phyloP scores from a whole-genome alignment of 176 grass and related monocot genomes.

The Zea mays region DNA sequence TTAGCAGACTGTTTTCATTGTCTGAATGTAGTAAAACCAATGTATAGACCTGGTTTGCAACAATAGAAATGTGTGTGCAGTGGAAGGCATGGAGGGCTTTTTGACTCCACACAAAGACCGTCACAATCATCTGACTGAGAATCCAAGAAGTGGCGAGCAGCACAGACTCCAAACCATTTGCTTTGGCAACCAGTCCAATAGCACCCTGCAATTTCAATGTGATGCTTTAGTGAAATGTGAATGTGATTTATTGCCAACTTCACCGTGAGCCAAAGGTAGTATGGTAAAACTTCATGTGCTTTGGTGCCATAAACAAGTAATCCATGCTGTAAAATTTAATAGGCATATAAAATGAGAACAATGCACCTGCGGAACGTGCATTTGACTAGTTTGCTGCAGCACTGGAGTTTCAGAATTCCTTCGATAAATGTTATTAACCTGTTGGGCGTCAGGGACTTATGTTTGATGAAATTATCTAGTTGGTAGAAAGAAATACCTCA shows the following conservation, averaged over 20 bases:
- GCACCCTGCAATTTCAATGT: constrained; percentile 57
- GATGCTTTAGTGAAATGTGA: neutral
- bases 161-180: constrained; percentile 71
- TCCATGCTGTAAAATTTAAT: neutral
- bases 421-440: neutral
- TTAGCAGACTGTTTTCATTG: neutral
- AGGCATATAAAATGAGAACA: neutral
- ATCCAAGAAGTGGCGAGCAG: constrained; percentile 48
- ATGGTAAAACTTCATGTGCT: neutral
- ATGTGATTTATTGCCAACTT: neutral
- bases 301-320: neutral
- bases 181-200: constrained; percentile 78
- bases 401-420: neutral
- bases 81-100: constrained; percentile 69
- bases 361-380: neutral
- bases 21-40: constrained; percentile 3
- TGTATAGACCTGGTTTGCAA: constrained; percentile 63
- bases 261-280: neutral
- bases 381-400: neutral
- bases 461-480: neutral
- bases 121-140: constrained; percentile 66
- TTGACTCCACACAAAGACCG: constrained; percentile 56
- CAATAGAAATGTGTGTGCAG: constrained; percentile 76
- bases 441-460: neutral
- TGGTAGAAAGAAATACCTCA: neutral